A percentile compares a stretch with the other conserved stretches of the same genome.
phyloP scores from a whole-genome alignment of 2,329 filamentous ascomycete genomes.

The Ambrosiella xylebori region DNA sequence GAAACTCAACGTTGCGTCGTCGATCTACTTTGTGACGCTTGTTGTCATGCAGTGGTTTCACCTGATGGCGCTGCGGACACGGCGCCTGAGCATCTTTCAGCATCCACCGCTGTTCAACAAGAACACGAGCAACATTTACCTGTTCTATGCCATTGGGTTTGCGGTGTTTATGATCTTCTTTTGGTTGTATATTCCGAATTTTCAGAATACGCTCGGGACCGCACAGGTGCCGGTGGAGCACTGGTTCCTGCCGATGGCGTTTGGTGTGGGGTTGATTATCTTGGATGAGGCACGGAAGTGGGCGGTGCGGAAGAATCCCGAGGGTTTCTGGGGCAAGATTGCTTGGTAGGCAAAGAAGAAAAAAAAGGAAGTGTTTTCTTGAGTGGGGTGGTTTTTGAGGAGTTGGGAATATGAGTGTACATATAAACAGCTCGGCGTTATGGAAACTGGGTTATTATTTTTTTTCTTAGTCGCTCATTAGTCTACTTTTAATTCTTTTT shows the following conservation, averaged over 20 bases:
- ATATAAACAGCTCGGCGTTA: background rate
- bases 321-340: slow-evolving; percentile 36
- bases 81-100: slow-evolving; percentile 82
- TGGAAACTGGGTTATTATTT: background rate
- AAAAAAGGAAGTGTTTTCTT: background rate
- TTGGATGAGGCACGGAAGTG: slow-evolving; percentile 53
- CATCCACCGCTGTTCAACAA: slow-evolving; percentile 77
- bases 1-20: slow-evolving; percentile 76
- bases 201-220: slow-evolving; percentile 54
- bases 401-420: background rate
- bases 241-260: slow-evolving; percentile 60
- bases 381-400: background rate
- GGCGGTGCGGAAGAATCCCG: slow-evolving; percentile 40
- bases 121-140: slow-evolving; percentile 76
- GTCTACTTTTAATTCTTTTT: background rate
- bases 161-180: slow-evolving; percentile 93
- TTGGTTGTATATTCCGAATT: slow-evolving; percentile 75
- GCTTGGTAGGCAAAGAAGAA: slow-evolving; percentile 31
- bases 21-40: slow-evolving; percentile 75
- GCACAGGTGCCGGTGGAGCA: slow-evolving; percentile 49
- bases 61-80: slow-evolving; percentile 93
- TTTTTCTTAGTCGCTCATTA: background rate
- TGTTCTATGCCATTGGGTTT: slow-evolving; percentile 82
- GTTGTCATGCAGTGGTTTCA: slow-evolving; percentile 99
- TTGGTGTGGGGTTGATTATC: slow-evolving; percentile 29